Evolutionary conservation across 805 yeast species (phyloP).

Genomic region (Blastobotrys mokoenaii): DNA sequence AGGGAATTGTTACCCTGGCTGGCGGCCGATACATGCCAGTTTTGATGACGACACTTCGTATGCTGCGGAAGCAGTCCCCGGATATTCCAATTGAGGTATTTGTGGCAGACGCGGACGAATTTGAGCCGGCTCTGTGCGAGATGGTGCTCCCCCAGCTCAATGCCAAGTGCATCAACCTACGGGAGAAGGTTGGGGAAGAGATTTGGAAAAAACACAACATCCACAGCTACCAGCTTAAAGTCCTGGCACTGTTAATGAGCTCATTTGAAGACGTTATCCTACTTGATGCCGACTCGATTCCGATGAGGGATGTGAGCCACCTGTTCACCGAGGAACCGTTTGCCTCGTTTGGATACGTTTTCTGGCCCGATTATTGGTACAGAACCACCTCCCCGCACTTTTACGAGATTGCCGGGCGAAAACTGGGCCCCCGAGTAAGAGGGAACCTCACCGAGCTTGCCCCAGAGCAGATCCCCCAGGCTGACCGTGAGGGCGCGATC

Average conservation of each 20-base stretch:
- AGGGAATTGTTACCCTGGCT: slow-evolving; percentile 64
- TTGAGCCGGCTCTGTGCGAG: slow-evolving; percentile 64
- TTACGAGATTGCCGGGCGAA: slow-evolving; percentile 58
- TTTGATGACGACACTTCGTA: slow-evolving; percentile 54
- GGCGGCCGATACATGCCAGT: slow-evolving; percentile 75
- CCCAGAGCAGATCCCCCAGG: slow-evolving; percentile 36
- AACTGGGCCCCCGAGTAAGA: slow-evolving; percentile 34
- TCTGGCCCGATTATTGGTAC: slow-evolving; percentile 89
- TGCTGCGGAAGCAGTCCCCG: slow-evolving; percentile 59
- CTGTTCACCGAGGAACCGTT: slow-evolving; percentile 54
- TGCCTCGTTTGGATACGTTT: slow-evolving; percentile 39
- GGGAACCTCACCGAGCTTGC: slow-evolving; percentile 32
- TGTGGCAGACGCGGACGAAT: slow-evolving; percentile 62
- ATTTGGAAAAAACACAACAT: slow-evolving; percentile 42
- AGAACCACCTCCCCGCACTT: slow-evolving; percentile 69
- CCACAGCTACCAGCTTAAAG: slow-evolving; percentile 60
- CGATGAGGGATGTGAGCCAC: slow-evolving; percentile 54
- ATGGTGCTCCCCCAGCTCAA: slow-evolving; percentile 50
- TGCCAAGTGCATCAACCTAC: slow-evolving; percentile 60
- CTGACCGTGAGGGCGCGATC: slow-evolving; percentile 58
- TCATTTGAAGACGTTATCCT: slow-evolving; percentile 63
- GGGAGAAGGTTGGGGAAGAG: slow-evolving; percentile 50
- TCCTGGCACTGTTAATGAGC: slow-evolving; percentile 62
- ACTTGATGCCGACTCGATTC: slow-evolving; percentile 70
- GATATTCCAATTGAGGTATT: slow-evolving; percentile 74